Evolutionary conservation across 2,329 filamentous ascomycete genomes (phyloP).

Genomic region (Colletotrichum echinochloae): DNA sequence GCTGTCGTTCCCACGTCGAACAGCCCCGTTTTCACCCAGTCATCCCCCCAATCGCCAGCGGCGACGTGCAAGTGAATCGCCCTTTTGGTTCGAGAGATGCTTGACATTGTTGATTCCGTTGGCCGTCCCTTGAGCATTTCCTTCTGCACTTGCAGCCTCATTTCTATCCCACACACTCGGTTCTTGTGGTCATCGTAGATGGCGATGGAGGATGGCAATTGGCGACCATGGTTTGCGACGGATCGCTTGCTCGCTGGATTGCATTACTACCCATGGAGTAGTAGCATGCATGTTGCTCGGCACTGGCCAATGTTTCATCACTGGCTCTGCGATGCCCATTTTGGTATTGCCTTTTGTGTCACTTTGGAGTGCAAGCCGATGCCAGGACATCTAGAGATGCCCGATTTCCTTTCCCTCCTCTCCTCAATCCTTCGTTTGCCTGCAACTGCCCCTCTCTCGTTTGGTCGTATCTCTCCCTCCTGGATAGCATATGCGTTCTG

Average conservation of each 20-base stretch:
- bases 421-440: not conserved
- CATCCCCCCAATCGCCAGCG: constrained; percentile 13
- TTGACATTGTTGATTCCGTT: constrained; percentile 7
- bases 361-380: not conserved
- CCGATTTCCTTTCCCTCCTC: not conserved
- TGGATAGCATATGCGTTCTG: not conserved
- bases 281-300: not conserved
- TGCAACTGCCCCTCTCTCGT: not conserved
- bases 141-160: constrained; percentile 20
- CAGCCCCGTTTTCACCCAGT: constrained; percentile 30
- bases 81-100: not conserved
- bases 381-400: not conserved
- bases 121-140: constrained; percentile 13
- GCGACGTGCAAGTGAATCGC: constrained; percentile 2
- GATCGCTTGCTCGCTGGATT: not conserved
- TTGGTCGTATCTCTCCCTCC: not conserved
- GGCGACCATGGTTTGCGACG: not conserved
- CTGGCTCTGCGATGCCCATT: not conserved
- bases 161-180: constrained; percentile 12
- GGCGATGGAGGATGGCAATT: not conserved
- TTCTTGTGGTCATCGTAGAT: not conserved
- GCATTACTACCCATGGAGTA: not conserved
- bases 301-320: constrained; percentile 2
- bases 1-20: constrained; percentile 15
- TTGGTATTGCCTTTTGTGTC: not conserved